These are phyloP conservation scores for Curvularia verruculosa DNA, from an alignment of 2,329 filamentous ascomycete genomes.

Conservation along the genomic window DNA sequence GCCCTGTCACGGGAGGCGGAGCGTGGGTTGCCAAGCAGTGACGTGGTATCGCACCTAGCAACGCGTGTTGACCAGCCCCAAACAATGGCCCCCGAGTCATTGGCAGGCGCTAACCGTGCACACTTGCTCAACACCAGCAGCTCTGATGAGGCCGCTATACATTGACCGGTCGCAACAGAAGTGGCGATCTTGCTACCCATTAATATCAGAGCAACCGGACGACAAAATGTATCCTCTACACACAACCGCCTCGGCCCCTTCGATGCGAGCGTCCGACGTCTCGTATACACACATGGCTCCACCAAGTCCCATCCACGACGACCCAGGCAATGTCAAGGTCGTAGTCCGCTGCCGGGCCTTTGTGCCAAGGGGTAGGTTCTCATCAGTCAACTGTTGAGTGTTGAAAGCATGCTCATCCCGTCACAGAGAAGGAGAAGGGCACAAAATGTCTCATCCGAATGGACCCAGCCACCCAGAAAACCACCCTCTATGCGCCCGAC, in stretches of 20 bases:
- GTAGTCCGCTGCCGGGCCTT: slow-evolving; percentile 58
- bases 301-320: slow-evolving; percentile 44
- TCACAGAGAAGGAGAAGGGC: slow-evolving; percentile 76
- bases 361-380: slow-evolving; percentile 51
- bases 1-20: slow-evolving; percentile 22
- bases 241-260: slow-evolving; percentile 53
- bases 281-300: slow-evolving; percentile 35
- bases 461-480: slow-evolving; percentile 85
- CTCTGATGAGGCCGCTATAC: slow-evolving; percentile 42
- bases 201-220: slow-evolving; percentile 38
- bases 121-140: slow-evolving; percentile 12
- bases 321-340: slow-evolving; percentile 59
- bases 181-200: slow-evolving; percentile 27
- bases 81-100: slow-evolving; percentile 22
- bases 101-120: slow-evolving; percentile 30
- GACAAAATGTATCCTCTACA: slow-evolving; percentile 39
- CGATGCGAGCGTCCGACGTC: slow-evolving; percentile 51
- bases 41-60: slow-evolving; percentile 37
- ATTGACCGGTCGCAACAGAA: slow-evolving; percentile 36
- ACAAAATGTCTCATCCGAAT: slow-evolving; percentile 89
- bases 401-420: slow-evolving; percentile 29
- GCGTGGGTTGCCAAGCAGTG: slow-evolving; percentile 33
- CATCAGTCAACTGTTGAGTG: not conserved
- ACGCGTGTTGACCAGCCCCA: slow-evolving; percentile 40
- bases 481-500: slow-evolving; percentile 75